Conservation (phyloP, 108 stramenopile species). For the Schizochytrium sp. region DNA sequence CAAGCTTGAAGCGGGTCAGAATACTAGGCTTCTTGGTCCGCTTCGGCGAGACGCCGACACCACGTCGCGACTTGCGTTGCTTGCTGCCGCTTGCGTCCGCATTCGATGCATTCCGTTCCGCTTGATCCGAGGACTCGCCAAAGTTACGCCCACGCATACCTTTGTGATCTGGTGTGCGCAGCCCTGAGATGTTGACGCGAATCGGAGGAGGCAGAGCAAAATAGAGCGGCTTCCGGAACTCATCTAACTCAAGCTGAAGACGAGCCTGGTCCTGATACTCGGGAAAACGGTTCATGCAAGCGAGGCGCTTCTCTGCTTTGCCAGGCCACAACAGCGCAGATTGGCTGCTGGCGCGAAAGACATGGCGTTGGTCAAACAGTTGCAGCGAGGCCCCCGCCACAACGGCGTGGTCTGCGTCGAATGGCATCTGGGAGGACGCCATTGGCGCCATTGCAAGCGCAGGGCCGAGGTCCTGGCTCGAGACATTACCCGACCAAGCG, state of each 20-base stretch:
- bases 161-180: neutral
- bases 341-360: neutral
- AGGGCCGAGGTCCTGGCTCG: neutral
- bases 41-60: neutral
- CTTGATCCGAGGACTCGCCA: neutral
- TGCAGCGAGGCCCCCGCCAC: neutral
- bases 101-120: neutral
- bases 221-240: neutral
- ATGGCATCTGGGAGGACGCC: too few relatives aligned
- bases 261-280: neutral
- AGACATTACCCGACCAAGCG: neutral
- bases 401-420: neutral
- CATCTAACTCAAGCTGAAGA: neutral
- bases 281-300: neutral
- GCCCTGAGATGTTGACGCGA: neutral
- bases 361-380: neutral
- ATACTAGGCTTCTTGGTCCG: neutral
- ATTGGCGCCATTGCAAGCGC: neutral
- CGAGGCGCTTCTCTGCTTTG: neutral
- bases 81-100: neutral
- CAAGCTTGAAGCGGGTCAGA: neutral
- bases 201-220: neutral
- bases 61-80: neutral
- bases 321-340: neutral
- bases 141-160: neutral